These are phyloP conservation scores for Malus hybrid DNA, from an alignment of 331 rosid genomes.

Conservation along the genomic window DNA sequence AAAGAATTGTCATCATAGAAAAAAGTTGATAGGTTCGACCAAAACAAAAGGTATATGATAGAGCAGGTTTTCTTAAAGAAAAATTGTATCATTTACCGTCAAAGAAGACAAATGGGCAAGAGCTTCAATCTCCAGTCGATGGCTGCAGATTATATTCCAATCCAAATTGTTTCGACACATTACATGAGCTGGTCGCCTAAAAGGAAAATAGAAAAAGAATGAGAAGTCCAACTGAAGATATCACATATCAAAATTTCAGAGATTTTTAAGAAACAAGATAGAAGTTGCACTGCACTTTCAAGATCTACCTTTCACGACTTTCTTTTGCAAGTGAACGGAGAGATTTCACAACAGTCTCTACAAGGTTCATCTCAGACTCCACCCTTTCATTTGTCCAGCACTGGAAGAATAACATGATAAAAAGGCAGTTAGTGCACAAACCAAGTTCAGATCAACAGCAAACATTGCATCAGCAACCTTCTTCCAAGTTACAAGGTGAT, in stretches of 20 bases:
- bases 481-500: neutral
- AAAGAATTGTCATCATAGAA: no score
- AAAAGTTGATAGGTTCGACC: no score
- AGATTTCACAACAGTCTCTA: slow-evolving; percentile 63
- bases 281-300: neutral
- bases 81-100: slow-evolving; percentile 38
- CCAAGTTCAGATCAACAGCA: neutral
- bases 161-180: slow-evolving; percentile 37
- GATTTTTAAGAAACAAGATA: no score
- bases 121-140: slow-evolving; percentile 59
- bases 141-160: slow-evolving; percentile 38
- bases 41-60: no score
- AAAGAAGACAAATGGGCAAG: slow-evolving; percentile 79
- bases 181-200: slow-evolving; percentile 62
- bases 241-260: neutral
- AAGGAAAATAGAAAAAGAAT: neutral
- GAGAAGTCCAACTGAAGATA: neutral
- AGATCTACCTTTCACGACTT: slow-evolving; percentile 71
- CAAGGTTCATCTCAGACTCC: slow-evolving; percentile 66
- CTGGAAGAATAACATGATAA: slow-evolving; percentile 26
- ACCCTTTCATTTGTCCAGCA: slow-evolving; percentile 69
- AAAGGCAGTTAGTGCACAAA: neutral
- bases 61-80: neutral
- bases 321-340: slow-evolving; percentile 87
- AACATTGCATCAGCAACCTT: neutral